These are phyloP conservation scores for Ulota crispa DNA, from an alignment of 225 moss, liverwort and hornwort species.

Conservation along the genomic window DNA sequence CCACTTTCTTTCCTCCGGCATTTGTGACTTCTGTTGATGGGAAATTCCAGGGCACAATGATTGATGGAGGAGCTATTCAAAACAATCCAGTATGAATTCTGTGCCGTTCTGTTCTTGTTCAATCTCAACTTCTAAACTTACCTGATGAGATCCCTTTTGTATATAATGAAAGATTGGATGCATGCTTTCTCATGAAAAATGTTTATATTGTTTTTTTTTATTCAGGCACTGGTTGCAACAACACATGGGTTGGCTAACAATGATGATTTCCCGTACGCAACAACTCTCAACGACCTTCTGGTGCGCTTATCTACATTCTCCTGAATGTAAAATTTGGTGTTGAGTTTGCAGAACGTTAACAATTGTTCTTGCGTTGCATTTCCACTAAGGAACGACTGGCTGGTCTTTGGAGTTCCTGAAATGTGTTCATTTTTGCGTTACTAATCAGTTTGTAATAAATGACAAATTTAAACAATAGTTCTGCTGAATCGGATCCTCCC, in stretches of 20 bases:
- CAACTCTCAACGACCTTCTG: constrained; percentile 71
- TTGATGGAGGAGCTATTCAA: constrained; percentile 95
- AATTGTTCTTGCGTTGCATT: not conserved
- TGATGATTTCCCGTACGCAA: constrained; percentile 82
- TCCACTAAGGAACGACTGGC: not conserved
- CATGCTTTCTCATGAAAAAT: not conserved
- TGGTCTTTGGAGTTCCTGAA: not conserved
- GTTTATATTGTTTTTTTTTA: not conserved
- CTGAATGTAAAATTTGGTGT: not conserved
- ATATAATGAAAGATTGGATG: not conserved
- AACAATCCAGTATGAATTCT: constrained; percentile 70
- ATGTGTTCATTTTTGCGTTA: not conserved
- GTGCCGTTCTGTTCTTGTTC: not conserved
- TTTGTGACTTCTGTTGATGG: constrained; percentile 80
- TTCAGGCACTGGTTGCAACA: constrained; percentile 83
- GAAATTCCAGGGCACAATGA: constrained; percentile 61
- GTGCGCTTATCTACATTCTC: constrained; percentile 34
- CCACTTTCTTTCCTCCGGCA: constrained; percentile 88
- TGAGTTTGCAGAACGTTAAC: not conserved
- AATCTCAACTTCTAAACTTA: not conserved
- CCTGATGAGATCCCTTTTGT: not conserved
- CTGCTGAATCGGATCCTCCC: constrained; percentile 7
- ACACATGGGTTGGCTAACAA: constrained; percentile 89
- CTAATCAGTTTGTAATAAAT: not conserved
- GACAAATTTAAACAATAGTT: not conserved